Evolutionary conservation across 129 eudicot species (phyloP).

Genomic region (Flaveria linearis): DNA sequence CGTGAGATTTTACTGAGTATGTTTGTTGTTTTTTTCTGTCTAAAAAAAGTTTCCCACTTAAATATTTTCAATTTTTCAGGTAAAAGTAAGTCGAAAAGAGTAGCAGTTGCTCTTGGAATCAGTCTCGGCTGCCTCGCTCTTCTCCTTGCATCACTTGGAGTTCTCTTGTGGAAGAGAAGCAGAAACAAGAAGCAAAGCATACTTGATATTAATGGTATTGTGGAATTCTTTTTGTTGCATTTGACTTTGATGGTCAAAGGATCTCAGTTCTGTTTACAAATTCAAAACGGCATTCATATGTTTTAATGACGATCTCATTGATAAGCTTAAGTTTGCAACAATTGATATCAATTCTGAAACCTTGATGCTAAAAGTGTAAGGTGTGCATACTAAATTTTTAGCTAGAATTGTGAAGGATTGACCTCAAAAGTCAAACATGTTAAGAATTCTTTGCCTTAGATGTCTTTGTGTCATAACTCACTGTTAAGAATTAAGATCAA

Average conservation of each 20-base stretch:
- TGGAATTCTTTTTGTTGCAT: not conserved
- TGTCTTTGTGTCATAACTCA: no score
- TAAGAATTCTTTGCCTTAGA: not conserved
- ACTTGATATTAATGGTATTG: slow-evolving; percentile 60
- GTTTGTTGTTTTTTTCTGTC: not conserved
- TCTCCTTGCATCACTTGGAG: slow-evolving; percentile 46
- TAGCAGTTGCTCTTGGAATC: slow-evolving; percentile 76
- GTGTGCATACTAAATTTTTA: not conserved
- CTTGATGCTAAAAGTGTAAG: not conserved
- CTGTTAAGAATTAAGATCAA: not conserved
- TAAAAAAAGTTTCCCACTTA: slow-evolving; percentile 3
- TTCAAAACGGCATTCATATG: not conserved
- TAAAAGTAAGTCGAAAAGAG: slow-evolving; percentile 52
- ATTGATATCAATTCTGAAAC: not conserved
- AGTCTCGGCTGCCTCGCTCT: slow-evolving; percentile 54
- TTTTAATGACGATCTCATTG: not conserved
- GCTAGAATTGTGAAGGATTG: slow-evolving; percentile 8
- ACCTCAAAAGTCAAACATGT: slow-evolving; percentile 12
- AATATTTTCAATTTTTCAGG: slow-evolving; percentile 37
- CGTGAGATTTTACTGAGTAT: no score
- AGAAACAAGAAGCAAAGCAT: slow-evolving; percentile 50
- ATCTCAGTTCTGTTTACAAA: slow-evolving; percentile 6
- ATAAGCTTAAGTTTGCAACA: not conserved
- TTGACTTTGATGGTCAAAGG: slow-evolving; percentile 26
- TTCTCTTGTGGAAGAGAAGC: slow-evolving; percentile 52